Evolutionary conservation across 208 protist species (phyloP), one percentile per base, ranked within the genome.

Genomic region (Trypanosoma congolense): DNA sequence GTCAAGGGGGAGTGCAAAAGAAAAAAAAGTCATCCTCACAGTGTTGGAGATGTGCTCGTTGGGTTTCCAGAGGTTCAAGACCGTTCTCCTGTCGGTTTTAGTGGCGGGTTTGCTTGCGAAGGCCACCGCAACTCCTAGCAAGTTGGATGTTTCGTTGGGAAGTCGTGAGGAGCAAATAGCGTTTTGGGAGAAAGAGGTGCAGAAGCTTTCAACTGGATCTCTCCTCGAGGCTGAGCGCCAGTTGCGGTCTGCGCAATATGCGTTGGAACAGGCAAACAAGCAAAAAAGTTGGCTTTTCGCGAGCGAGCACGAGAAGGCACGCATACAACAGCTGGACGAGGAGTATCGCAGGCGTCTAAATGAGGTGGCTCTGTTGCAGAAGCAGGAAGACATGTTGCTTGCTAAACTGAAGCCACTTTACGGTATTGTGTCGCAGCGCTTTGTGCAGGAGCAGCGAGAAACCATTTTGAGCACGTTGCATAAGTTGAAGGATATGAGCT

Each of bases 341-440:
- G 78, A 87, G 35, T 80, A 77, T 55, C 56, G 70, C 24, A 12
- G 49, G 12, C 70, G 66, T 4, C 35, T 84, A 22, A 51, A 70
- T 8, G 74, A 78, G 36, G 49, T 95, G 12, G 56, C 76, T 25
- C 19, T 57, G n/a, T 47, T 93, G 2, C 58, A 79, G 44, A 41
- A 68, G 48, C 56, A 83, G 64, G 85, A 93, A 59, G 56, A 70
- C 1, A 75, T 76, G 51, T 80, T 95, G 68, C 35, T 93, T 38
- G 62, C 65, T 2, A 85, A 87, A 55, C 55, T 95, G 51, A 93
- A 93, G 62, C 89, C 84, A 3, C 75, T 95, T 5, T 90, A 95
- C 52, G 89, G 89, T 24, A 69, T 93, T 30, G 51, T 90, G 1
- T 92, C 83, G 8, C 54, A 67, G 0, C 78, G 83, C 29, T 93